A percentile compares a stretch with the other conserved stretches of the same genome.
Evolutionary conservation across 306 rosid genomes (phyloP).

Genomic region (Dryas octopetala): DNA sequence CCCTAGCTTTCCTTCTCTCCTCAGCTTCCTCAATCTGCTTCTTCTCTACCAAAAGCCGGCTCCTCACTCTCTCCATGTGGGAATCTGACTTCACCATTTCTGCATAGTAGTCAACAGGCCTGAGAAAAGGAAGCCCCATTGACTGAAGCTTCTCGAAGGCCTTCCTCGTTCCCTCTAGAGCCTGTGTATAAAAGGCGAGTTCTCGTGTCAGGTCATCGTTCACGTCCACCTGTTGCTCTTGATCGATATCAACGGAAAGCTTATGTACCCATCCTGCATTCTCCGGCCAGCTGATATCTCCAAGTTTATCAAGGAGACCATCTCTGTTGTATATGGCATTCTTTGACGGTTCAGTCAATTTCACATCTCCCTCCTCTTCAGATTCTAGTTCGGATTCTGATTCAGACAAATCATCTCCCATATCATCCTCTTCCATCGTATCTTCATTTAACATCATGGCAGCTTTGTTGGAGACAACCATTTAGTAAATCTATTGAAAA

Average conservation of each 20-base stretch:
- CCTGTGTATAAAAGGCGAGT: constrained; percentile 79
- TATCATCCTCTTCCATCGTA: constrained; percentile 26
- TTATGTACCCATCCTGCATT: constrained; percentile 69
- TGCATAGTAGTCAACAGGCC: constrained; percentile 87
- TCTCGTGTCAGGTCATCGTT: constrained; percentile 86
- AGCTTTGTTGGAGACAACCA: constrained; percentile 39
- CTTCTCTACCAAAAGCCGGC: constrained; percentile 67
- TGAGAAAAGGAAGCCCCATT: constrained; percentile 66
- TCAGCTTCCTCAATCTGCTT: constrained; percentile 80
- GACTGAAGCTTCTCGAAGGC: constrained; percentile 75
- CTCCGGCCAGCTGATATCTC: constrained; percentile 86
- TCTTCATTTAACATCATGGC: constrained; percentile 22
- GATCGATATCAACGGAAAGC: constrained; percentile 69
- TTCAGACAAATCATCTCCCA: constrained; percentile 39
- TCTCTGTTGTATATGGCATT: constrained; percentile 62
- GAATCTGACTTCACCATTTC: constrained; percentile 88
- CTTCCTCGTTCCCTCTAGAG: constrained; percentile 74
- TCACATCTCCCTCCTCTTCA: constrained; percentile 54
- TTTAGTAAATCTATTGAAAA: constrained; percentile 38
- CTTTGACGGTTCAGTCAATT: constrained; percentile 60
- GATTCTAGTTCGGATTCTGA: constrained; percentile 56
- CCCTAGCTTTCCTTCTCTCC: constrained; percentile 84
- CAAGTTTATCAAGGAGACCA: constrained; percentile 78
- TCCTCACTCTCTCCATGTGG: constrained; percentile 84
- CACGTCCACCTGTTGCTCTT: constrained; percentile 75